Conservation (phyloP, 345 rosid genomes). For the Fremontodendron californicum region DNA sequence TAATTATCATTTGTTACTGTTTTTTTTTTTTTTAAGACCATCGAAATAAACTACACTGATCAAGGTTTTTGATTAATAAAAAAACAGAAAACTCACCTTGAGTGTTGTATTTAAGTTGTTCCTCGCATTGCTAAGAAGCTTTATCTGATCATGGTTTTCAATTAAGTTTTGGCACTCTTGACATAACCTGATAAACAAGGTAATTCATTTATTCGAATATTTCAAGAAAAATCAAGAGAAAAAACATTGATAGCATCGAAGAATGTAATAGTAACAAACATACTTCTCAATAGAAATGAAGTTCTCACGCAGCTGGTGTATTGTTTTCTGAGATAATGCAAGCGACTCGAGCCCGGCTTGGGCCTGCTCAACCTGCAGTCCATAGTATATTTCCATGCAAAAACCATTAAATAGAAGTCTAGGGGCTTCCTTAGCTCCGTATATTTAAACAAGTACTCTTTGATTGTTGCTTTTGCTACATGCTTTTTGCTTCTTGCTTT, state of each 20-base stretch:
- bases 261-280: slow-evolving; percentile 17
- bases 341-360: slow-evolving; percentile 80
- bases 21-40: not conserved
- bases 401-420: not conserved
- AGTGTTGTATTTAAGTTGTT: slow-evolving; percentile 86
- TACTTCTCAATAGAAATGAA: slow-evolving; percentile 84
- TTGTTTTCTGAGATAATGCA: slow-evolving; percentile 64
- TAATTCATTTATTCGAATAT: slow-evolving; percentile 6
- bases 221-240: not conserved
- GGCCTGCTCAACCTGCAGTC: slow-evolving; percentile 81
- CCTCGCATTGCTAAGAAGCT: slow-evolving; percentile 92
- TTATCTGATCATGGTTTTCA: slow-evolving; percentile 97
- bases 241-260: not conserved
- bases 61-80: not conserved
- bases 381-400: not conserved
- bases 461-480: not conserved
- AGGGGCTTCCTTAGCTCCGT: slow-evolving; percentile 2
- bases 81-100: slow-evolving; percentile 47
- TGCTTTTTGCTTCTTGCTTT: not conserved
- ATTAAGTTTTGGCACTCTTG: slow-evolving; percentile 96
- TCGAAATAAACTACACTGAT: not conserved
- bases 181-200: slow-evolving; percentile 57
- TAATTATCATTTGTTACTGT: not conserved
- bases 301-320: slow-evolving; percentile 68
- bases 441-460: not conserved